Evolutionary conservation across 2,329 filamentous ascomycete species (phyloP), one percentile per base, ranked within the genome.

Genomic region (Xylaria sp.): DNA sequence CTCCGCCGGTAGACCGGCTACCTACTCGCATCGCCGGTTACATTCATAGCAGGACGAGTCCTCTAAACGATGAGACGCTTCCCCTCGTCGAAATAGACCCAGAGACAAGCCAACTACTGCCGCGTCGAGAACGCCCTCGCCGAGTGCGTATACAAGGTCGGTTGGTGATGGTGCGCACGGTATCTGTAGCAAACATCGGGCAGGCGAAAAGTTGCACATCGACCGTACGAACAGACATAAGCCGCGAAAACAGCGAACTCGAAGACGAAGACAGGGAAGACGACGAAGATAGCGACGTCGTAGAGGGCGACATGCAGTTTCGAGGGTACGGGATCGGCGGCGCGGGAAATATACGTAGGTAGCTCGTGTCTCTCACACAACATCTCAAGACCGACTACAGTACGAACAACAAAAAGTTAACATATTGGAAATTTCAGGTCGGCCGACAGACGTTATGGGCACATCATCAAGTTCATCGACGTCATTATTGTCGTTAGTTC

Each of bases 81-180:
- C 56, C 23, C 25, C 51, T 61, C 7, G 18, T 48, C 4, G 32
- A 23, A 23, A 23, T 32, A 12, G 55, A 68, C 23, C 20, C 25
- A 3, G 64, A 70, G 15, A 51, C 44, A 18, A 52, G 20, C 51
- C 50, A 4, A 9, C 56, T 57, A 32, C 56, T 62, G 15, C 65
- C 56, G n/a, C 23, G 50, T 48, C 54, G 60, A 8, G 55, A 68
- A 28, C 50, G 55, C 1, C 64, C 20, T 55, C 56, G 59, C 41
- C 59, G 50, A 50, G 68, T 70, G 48, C 68, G 68, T 44, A 67
- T 70, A 67, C 68, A 70, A 48, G 68, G 68, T 34, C 68, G 23
- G 18, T n/a, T 70, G 8, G 64, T 60, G 15, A 46, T 51, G 8
- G 68, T 70, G 25, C 68, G 59, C 10, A 57, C 55, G 4, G 68